Percentiles rank a stretch among this genome's conserved stretches.
Evolutionary conservation across 1,139 yeast genomes (phyloP).

Genomic region (Lizanozyma gosingica): DNA sequence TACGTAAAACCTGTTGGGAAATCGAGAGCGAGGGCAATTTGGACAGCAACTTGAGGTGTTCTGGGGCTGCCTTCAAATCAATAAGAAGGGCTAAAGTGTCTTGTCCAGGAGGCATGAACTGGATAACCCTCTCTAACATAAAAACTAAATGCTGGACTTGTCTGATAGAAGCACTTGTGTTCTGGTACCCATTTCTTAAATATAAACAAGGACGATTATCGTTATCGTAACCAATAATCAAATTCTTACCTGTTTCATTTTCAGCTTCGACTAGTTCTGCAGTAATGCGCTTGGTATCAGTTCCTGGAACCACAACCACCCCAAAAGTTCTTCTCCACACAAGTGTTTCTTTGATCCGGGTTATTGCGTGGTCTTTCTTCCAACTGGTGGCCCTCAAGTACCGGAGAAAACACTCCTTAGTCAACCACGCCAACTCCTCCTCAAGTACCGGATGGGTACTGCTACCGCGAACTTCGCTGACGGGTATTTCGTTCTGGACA

Average conservation of each 20-base stretch:
- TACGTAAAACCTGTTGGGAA: conserved; percentile 36
- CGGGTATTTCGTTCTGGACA: conserved; percentile 15
- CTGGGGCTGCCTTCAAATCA: conserved; percentile 39
- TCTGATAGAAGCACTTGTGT: conserved; percentile 32
- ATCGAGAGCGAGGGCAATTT: conserved; percentile 37
- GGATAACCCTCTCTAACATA: conserved; percentile 40
- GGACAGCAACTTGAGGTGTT: conserved; percentile 27
- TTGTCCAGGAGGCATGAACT: conserved; percentile 43
- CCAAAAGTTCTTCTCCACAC: conserved; percentile 45
- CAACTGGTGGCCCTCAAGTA: conserved; percentile 42
- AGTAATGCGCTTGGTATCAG: conserved; percentile 23
- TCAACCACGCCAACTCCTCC: conserved; percentile 37
- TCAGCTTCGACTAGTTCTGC: conserved; percentile 25
- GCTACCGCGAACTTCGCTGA: conserved; percentile 14
- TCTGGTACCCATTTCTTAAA: conserved; percentile 41
- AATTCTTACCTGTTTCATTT: conserved; percentile 41
- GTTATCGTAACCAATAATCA: conserved; percentile 38
- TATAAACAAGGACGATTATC: conserved; percentile 42
- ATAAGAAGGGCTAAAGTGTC: conserved; percentile 39
- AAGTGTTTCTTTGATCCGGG: conserved; percentile 32
- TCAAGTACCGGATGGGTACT: conserved; percentile 15
- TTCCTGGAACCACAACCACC: conserved; percentile 21
- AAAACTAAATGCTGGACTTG: conserved; percentile 44
- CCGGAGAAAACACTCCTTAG: conserved; percentile 39
- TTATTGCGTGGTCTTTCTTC: conserved; percentile 30